These are phyloP conservation scores for Tetratostichococcus sp. DNA, from an alignment of 139 green algal genomes.

Conservation along the genomic window DNA sequence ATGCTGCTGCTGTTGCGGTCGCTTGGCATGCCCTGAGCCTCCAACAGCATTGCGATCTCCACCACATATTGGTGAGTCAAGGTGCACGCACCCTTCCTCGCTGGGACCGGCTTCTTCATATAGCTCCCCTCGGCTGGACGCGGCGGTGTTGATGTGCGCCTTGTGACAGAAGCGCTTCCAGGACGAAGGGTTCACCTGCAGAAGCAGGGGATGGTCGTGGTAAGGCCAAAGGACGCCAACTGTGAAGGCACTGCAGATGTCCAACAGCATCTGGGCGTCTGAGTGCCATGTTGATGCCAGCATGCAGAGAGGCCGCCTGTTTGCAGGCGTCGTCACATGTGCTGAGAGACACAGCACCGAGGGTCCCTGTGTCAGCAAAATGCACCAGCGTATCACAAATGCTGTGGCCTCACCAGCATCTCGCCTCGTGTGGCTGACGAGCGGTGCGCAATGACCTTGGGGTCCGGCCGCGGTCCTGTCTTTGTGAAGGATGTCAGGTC, in stretches of 20 bases:
- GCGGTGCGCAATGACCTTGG: conserved; percentile 36
- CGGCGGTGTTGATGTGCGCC: conserved; percentile 26
- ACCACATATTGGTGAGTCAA: background rate
- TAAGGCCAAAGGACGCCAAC: too few relatives aligned
- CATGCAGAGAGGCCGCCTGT: too few relatives aligned
- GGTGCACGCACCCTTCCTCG: background rate
- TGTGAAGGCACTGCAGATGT: too few relatives aligned
- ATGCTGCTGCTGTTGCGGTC: too few relatives aligned
- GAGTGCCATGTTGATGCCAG: too few relatives aligned
- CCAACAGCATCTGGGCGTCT: too few relatives aligned
- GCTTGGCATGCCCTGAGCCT: too few relatives aligned
- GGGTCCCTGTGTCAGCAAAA: too few relatives aligned
- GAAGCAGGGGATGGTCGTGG: too few relatives aligned
- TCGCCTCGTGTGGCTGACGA: conserved; percentile 30
- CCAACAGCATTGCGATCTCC: too few relatives aligned
- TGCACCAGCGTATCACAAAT: background rate
- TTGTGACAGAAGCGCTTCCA: conserved; percentile 29
- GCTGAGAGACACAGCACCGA: too few relatives aligned
- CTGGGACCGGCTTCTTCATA: background rate
- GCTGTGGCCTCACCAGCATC: conserved; percentile 26
- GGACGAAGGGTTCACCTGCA: conserved; percentile 19
- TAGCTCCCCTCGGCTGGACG: background rate
- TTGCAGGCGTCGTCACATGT: too few relatives aligned
- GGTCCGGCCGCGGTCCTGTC: conserved; percentile 9
- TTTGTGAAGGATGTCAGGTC: conserved; percentile 40